Base-by-base conservation (phyloP, 306 rosid genomes). In the Casuarina equisetifolia region DNA sequence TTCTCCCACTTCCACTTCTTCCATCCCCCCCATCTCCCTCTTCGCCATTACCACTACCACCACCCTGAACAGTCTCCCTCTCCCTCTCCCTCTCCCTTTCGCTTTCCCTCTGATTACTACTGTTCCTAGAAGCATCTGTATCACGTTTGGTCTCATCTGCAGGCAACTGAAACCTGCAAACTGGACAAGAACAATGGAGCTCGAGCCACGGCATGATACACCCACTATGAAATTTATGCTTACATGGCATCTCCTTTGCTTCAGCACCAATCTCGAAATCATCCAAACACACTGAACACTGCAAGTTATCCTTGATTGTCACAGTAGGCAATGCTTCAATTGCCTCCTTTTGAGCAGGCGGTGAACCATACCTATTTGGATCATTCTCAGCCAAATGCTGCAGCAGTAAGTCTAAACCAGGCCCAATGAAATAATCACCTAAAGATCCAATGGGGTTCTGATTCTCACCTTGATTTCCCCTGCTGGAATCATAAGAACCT, bases 341-440 rank as follows among this genome's bases (percentile, higher is more conserved):
- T 1, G 88, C 97, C 72, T 86, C 93, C 89, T 85, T 92, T 54
- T 82, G 74, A 0, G 97, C 96, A 0, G 97, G 97, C 1, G 97
- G 96, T 45, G 96, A 86, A 46, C 96, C 97, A 53, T 90, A 82
- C 54, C 91, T 76, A 45, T 89, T 92, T 12, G 92, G 96, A 79
- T 92, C 96, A 84, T 92, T 92, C 85, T 87, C 96, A 5, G 92
- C 92, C 88, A 92, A 79, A 82, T 90, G 96, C 77, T 92, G 94
- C 83, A 90, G 80, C 82, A 92, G 72, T 68, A 90, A 20, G 79
- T 92, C 96, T 77, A 90, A 81, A 68, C 96, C 96, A 61, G 92
- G 94, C 46, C 93, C 94, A 40, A 89, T 58, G 39, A 89, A 90
- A 75, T 89, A 92, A 82, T 90, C 96, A 43, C 97, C 92, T 25